Conservation (phyloP, 768 basidiomycete genomes). For the Amanita fuliginea region DNA sequence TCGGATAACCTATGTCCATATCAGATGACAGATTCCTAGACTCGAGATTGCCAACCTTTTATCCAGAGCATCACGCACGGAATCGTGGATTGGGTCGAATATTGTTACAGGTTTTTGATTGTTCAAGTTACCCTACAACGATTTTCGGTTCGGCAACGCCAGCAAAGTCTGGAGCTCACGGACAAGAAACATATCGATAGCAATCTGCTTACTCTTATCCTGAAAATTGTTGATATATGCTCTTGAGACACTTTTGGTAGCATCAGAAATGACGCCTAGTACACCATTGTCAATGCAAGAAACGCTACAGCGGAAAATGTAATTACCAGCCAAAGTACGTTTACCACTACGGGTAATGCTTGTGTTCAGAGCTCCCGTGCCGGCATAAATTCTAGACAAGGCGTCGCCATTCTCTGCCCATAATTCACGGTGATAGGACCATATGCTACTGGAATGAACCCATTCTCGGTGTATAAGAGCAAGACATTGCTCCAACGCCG, state of each 20-base stretch:
- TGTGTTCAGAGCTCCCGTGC: slow-evolving; percentile 88
- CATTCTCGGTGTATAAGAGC: slow-evolving; percentile 69
- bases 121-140: slow-evolving; percentile 85
- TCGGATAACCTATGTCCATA: slow-evolving; percentile 48
- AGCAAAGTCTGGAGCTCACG: slow-evolving; percentile 14
- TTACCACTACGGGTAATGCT: slow-evolving; percentile 94
- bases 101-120: slow-evolving; percentile 82
- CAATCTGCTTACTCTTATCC: slow-evolving; percentile 86
- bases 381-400: slow-evolving; percentile 89
- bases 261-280: slow-evolving; percentile 83
- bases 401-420: slow-evolving; percentile 98
- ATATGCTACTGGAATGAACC: slow-evolving; percentile 56
- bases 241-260: slow-evolving; percentile 90
- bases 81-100: slow-evolving; percentile 89
- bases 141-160: slow-evolving; percentile 4
- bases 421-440: slow-evolving; percentile 82
- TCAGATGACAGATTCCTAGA: not conserved
- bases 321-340: slow-evolving; percentile 74
- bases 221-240: slow-evolving; percentile 98
- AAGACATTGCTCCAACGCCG: slow-evolving; percentile 75
- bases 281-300: slow-evolving; percentile 4
- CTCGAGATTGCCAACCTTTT: slow-evolving; percentile 36
- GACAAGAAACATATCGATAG: slow-evolving; percentile 94
- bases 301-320: slow-evolving; percentile 1
- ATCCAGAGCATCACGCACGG: slow-evolving; percentile 61